Conservation (phyloP, 2,329 filamentous ascomycete genomes). For the Apiospora rasikravindrae region DNA sequence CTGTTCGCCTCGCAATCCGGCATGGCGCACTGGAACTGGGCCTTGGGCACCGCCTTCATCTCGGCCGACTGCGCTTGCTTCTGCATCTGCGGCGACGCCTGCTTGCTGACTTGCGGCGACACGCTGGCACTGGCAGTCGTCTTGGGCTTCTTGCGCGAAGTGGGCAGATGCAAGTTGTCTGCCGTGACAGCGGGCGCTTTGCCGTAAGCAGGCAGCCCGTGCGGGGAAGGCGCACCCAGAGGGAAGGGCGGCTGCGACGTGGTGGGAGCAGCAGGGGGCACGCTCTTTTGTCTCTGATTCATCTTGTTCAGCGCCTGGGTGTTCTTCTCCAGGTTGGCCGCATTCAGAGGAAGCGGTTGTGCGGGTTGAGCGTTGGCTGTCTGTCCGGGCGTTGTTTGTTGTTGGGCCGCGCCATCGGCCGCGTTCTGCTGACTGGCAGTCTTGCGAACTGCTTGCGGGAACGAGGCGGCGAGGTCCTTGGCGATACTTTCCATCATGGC, state of each 20-base stretch:
- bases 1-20: constrained; percentile 57
- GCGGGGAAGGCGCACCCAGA: constrained; percentile 61
- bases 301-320: constrained; percentile 53
- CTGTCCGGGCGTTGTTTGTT: constrained; percentile 36
- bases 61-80: constrained; percentile 40
- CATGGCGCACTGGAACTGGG: constrained; percentile 57
- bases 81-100: constrained; percentile 51
- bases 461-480: constrained; percentile 47
- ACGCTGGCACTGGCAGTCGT: constrained; percentile 48
- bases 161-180: constrained; percentile 59
- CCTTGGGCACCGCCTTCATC: constrained; percentile 44
- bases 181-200: constrained; percentile 57
- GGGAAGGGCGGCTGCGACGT: constrained; percentile 61
- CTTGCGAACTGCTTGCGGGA: constrained; percentile 21
- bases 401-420: constrained; percentile 32
- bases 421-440: not conserved
- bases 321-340: constrained; percentile 58
- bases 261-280: constrained; percentile 62
- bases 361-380: constrained; percentile 32
- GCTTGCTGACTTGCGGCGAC: constrained; percentile 56
- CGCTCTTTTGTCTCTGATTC: constrained; percentile 53
- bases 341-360: constrained; percentile 46
- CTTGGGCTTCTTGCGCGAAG: constrained; percentile 60
- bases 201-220: constrained; percentile 63
- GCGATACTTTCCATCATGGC: constrained; percentile 58